Base-by-base conservation (phyloP, 768 basidiomycete species). In the Leccinum pellstonianum region DNA sequence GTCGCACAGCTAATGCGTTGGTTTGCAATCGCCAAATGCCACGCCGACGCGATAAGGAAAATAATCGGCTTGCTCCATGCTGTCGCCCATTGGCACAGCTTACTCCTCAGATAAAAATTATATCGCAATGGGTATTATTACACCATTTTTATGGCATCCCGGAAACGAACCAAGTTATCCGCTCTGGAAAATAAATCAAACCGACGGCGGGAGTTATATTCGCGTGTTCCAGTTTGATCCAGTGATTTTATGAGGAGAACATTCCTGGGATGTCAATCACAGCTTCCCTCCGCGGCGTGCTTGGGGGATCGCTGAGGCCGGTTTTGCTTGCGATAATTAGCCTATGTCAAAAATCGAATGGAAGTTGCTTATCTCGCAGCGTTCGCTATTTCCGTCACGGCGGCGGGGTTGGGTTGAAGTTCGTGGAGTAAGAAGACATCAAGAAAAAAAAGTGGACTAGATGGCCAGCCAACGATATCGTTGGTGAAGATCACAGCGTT, bases 81-180 rank as follows among this genome's bases (percentile, higher is more conserved):
- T 54, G 48, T 59, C 4, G 6, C 41, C 10, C 21, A 17, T 59
- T 67, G 68, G 68, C 51, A 31, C 37, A 58, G 60, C 59, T 55
- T 58, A 25, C 51, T 21, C 25, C 63, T 35, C 60, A 57, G 51
- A 52, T 48, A 38, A n/a, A 52, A 11, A 43, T 56, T 17, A 29
- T 51, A 43, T 23, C 60, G 33, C 0, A 58, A 27, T 47, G 33
- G 33, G 37, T 49, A 46, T 3, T 10, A 9, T 14, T 21, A 57
- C 29, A 15, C 43, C n/a, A 29, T 35, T 6, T 10, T 43, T 31
- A 21, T 8, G 52, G 31, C 56, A 52, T 47, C 49, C 37, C 27
- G 23, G 43, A 59, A 51, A 58, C 55, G 55, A 68, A 60, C 49
- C 60, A 8, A 29, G 49, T 31, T 14, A 19, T 35, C 56, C 27